Conservation (phyloP, 1,284 basidiomycete genomes). For the Leccinum fuscescens region DNA sequence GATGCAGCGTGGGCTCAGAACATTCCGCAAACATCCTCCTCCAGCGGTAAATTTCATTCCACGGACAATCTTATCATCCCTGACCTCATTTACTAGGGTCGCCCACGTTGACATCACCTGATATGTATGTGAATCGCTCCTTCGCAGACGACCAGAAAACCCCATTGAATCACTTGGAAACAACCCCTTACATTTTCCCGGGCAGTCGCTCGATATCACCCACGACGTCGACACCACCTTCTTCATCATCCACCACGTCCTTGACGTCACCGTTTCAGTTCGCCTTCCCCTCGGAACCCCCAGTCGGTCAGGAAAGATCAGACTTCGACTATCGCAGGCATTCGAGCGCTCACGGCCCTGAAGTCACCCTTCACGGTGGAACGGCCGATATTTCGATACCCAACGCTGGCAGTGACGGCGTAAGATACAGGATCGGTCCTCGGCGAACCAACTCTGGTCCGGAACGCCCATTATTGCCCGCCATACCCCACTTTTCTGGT, state of each 20-base stretch:
- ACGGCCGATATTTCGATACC: constrained; percentile 67
- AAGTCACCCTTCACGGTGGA: constrained; percentile 67
- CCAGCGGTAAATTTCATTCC: constrained; percentile 43
- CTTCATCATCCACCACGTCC: constrained; percentile 61
- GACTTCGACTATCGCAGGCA: constrained; percentile 67
- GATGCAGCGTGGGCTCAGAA: constrained; percentile 52
- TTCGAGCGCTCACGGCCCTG: constrained; percentile 47
- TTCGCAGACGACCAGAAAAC: constrained; percentile 63
- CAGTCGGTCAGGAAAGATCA: constrained; percentile 51
- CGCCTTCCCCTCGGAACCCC: constrained; percentile 51
- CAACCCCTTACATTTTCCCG: constrained; percentile 62
- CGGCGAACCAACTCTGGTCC: constrained; percentile 49
- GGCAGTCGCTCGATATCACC: constrained; percentile 73
- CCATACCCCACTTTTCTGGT: constrained; percentile 48
- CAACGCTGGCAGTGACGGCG: constrained; percentile 47
- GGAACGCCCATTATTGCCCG: constrained; percentile 51
- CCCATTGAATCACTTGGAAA: constrained; percentile 51
- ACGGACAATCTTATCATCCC: constrained; percentile 45
- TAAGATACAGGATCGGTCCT: constrained; percentile 56
- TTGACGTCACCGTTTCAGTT: constrained; percentile 66
- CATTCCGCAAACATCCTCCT: constrained; percentile 43
- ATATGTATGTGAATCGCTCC: constrained; percentile 56
- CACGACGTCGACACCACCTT: constrained; percentile 61
- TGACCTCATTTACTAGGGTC: constrained; percentile 58
- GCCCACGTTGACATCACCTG: constrained; percentile 55